A percentile compares a stretch with the other conserved stretches of the same genome.
phyloP scores from a whole-genome alignment of 2,329 filamentous ascomycete genomes.

The Diaporthe sp. region DNA sequence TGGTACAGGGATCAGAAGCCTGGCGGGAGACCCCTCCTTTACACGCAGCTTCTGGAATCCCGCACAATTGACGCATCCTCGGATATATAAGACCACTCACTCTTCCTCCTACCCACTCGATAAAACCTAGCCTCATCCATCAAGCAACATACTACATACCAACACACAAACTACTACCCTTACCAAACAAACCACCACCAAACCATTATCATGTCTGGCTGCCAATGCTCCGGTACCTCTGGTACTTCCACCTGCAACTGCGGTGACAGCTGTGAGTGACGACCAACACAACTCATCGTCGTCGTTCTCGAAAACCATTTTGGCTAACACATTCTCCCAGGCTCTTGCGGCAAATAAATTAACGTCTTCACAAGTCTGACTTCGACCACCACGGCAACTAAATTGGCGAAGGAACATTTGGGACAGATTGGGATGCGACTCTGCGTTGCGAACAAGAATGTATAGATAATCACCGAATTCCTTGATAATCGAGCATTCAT shows the following conservation, averaged over 20 bases:
- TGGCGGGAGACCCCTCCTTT: slow-evolving; percentile 2
- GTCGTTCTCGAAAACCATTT: too few species aligned
- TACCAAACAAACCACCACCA: background rate
- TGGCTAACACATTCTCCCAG: background rate
- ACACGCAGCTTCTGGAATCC: slow-evolving; percentile 1
- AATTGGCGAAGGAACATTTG: background rate
- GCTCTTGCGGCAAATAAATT: slow-evolving; percentile 30
- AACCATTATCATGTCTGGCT: slow-evolving; percentile 39
- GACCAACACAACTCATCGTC: background rate
- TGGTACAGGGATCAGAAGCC: slow-evolving; percentile 1
- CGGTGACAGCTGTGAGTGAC: slow-evolving; percentile 3
- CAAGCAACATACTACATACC: slow-evolving; percentile 7
- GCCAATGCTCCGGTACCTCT: slow-evolving; percentile 28
- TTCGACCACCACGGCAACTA: background rate
- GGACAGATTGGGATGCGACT: background rate
- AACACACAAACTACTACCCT: background rate
- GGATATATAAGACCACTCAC: slow-evolving; percentile 30
- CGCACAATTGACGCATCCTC: slow-evolving; percentile 28
- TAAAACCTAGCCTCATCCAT: background rate
- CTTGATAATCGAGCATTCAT: slow-evolving; percentile 7
- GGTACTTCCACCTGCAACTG: slow-evolving; percentile 28
- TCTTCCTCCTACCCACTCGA: background rate
- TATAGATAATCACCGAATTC: background rate
- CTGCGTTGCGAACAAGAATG: slow-evolving; percentile 30
- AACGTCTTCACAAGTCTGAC: background rate